phyloP scores from a whole-genome alignment of 2,329 filamentous ascomycete species.

The Sclerotinia trifoliorum region DNA sequence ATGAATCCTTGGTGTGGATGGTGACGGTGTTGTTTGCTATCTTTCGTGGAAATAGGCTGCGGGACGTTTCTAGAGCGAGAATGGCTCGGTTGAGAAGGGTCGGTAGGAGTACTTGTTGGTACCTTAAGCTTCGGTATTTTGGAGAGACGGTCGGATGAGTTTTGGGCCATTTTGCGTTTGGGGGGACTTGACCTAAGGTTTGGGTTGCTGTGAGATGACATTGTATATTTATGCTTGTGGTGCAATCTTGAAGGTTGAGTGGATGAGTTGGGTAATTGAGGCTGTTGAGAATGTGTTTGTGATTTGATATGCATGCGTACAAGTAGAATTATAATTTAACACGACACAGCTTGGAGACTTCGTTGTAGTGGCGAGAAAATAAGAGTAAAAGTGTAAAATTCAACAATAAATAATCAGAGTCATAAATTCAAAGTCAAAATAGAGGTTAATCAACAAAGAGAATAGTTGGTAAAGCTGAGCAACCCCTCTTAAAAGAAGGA shows the following conservation, averaged over 20 bases:
- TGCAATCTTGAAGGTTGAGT: not conserved
- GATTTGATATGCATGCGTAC: not conserved
- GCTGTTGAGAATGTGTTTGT: not conserved
- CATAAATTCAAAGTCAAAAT: not conserved
- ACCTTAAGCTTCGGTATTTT: slow-evolving; percentile 13
- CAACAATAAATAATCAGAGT: not conserved
- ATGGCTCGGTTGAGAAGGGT: not conserved
- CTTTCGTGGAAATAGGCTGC: not conserved
- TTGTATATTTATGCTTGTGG: not conserved
- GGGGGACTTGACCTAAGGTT: not conserved
- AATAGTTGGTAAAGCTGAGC: slow-evolving; percentile 1
- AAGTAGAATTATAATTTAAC: not conserved
- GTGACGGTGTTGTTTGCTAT: not conserved
- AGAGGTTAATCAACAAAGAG: slow-evolving; percentile 4
- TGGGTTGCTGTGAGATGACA: not conserved
- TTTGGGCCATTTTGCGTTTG: slow-evolving; percentile 11
- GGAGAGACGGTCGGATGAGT: slow-evolving; percentile 3
- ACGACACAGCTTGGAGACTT: not conserved
- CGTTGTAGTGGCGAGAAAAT: not conserved
- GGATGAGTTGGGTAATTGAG: not conserved
- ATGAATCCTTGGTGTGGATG: slow-evolving; percentile 3
- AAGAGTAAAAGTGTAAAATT: not conserved
- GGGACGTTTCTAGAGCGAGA: slow-evolving; percentile 8
- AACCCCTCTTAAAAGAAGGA: not conserved
- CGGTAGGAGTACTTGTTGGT: slow-evolving; percentile 3